Conservation (phyloP, 177 flowering plant species). For the Vitis hybrid region DNA sequence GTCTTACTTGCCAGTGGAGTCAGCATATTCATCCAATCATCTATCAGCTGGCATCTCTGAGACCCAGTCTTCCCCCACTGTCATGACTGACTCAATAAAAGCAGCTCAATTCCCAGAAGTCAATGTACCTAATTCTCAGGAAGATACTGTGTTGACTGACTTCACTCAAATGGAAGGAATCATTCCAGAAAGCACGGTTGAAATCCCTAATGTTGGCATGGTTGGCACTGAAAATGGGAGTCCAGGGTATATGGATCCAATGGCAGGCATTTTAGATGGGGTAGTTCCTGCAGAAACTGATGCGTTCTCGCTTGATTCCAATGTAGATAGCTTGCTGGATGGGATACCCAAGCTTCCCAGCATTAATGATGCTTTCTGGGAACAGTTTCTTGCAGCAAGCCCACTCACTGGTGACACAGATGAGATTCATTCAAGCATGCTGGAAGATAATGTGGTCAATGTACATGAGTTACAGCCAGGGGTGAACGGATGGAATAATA, state of each 20-base stretch:
- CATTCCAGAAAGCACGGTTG: slow-evolving; percentile 18
- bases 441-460: slow-evolving; percentile 19
- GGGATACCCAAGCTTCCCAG: slow-evolving; percentile 35
- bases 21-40: slow-evolving; percentile 21
- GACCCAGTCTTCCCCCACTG: slow-evolving; percentile 24
- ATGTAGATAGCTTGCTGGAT: slow-evolving; percentile 28
- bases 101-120: slow-evolving; percentile 12
- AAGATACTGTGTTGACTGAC: slow-evolving; percentile 11
- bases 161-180: slow-evolving; percentile 12
- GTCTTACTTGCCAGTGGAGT: slow-evolving; percentile 24
- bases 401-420: slow-evolving; percentile 40
- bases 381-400: slow-evolving; percentile 49
- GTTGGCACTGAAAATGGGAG: slow-evolving; percentile 17
- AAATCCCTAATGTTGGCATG: slow-evolving; percentile 16
- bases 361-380: slow-evolving; percentile 77
- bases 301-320: slow-evolving; percentile 22
- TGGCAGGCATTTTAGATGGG: slow-evolving; percentile 24
- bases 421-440: slow-evolving; percentile 30
- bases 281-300: slow-evolving; percentile 21
- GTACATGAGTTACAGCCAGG: slow-evolving; percentile 15
- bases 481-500: slow-evolving; percentile 31
- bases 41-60: slow-evolving; percentile 35
- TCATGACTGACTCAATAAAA: neutral
- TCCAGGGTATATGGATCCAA: slow-evolving; percentile 18
- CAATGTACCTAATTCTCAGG: slow-evolving; percentile 8